Evolutionary conservation across 2,329 filamentous ascomycete species (phyloP), one percentile per base, ranked within the genome.

Genomic region (Thelonectria discophora): DNA sequence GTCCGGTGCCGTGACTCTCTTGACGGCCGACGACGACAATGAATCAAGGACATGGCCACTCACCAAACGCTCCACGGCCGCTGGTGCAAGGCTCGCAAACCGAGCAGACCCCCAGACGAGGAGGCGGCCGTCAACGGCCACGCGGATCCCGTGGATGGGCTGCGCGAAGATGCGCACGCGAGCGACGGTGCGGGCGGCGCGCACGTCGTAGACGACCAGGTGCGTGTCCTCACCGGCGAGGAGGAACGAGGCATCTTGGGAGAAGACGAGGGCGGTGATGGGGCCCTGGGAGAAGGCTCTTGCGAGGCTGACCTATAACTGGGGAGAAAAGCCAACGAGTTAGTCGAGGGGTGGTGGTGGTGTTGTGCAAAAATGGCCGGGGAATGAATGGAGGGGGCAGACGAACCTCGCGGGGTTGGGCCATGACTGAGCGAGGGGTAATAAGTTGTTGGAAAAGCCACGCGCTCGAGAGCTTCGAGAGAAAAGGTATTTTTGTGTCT

Each of bases 21-120:
- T 68, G 21, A 73, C 57, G 18, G 53, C 55, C 32, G 72, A 40
- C n/a, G 61, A n/a, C n/a, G n/a, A n/a, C n/a, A n/a, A n/a, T n/a
- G n/a, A 55, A 30, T 27, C 55, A 53, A 42, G 68, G 43, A 47
- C 62, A 21, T 42, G 27, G 10, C 52, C 48, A 12, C 12, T 47
- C 17, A 63, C 77, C 65, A 63, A 73, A 20, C 47, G 37, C 8
- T 63, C 62, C 30, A 73, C 52, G 37, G 59, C 61, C 4, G 72
- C 70, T 3, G 68, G 65, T 17, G 77, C 62, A 15, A 84, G 53
- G 39, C 65, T 54, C 2, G 79, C 84, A n/a, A 91, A 77, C 2
- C 81, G 84, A 15, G 82, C 80, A 2, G 88, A 90, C 40, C 93
- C 93, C 91, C 92, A 96, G 15, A 89, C 77, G 6, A 94, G 79